Evolutionary conservation across 306 rosid genomes (phyloP), one percentile per base, ranked within the genome.

Genomic region (Inga leiocalycina): DNA sequence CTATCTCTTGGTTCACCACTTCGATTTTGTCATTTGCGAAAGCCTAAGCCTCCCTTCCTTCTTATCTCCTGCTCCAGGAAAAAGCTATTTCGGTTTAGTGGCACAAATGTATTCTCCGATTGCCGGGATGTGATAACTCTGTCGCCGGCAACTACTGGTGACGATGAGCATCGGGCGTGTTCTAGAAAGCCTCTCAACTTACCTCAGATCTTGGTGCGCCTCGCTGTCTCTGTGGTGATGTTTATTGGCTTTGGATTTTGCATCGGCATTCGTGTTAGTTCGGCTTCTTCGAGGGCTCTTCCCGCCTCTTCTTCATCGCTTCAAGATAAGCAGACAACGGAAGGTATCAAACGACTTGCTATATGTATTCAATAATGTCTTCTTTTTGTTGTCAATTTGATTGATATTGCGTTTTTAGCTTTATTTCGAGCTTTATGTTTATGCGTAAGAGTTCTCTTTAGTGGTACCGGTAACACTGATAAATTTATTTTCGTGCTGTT

Each of bases 181-280:
- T 71, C 85, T 12, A 52, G 35, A 19, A 78, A 74, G 37, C 44
- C 65, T 12, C 71, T 72, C 22, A 80, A 76, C 37, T 69, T 84
- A 11, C 83, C 86, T 32, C 86, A 51, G 57, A 49, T 74, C 75
- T 64, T 79, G 34, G 80, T 86, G 35, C 90, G 84, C 64, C 41
- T 91, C 16, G 87, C 90, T 11, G 82, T 89, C 48, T 89, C 97
- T 41, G 86, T 87, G 24, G 84, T 85, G 1, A 68, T 93, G 83
- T 79, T 91, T 66, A 81, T 93, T 30, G 88, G 94, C 83, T 64
- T 90, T 39, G 90, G 88, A 52, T 75, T 92, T 46, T 79, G 86
- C 83, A 62, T 87, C 52, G 88, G 90, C 71, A 57, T 83, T 72
- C 97, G 90, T 20, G 54, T 78, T 44, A 81, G 89, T 82, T 80